Evolutionary conservation across 305 asterid genomes (phyloP), one percentile per base, ranked within the genome.

Genomic region (Plantago coronopus): DNA sequence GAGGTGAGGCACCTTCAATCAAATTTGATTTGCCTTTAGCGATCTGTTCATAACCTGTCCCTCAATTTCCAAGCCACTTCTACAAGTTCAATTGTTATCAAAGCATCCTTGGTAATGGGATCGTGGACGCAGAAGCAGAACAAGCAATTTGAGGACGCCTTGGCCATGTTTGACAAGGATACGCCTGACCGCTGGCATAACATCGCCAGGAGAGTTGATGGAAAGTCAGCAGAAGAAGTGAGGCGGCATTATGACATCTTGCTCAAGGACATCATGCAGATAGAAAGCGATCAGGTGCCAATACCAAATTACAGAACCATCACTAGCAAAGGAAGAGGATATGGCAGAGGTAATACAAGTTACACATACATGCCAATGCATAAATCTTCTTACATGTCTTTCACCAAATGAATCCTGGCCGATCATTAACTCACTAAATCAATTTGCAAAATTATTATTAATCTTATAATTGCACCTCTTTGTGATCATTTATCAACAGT

Each of bases 141-240:
- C 95, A 89, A 89, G 83, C 88, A 78, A 54, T 89, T 89, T 14
- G 95, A 89, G 73, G 95, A 86, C 59, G 95, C 97, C 3, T 48
- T 89, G 71, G 97, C 91, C 0, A 66, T 55, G 77, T 83, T 64
- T 60, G 94, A 86, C 74, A 81, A 74, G 78, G 97, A 89, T 45
- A 86, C 97, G 0, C 95, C 97, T 1, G 89, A 89, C 40, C 81
- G 94, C 1, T 89, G 97, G 97, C 79, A 81, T 13, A 89, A 89
- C 73, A 86, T 89, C 23, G 95, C 97, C 37, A 60, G 87, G 48
- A 80, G 81, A 9, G 91, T 89, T 23, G 79, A 76, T 1, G 97
- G 94, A 22, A 88, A 88, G 72, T 79, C 96, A 0, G 80, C 80
- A 0, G 96, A 82, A 57, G 96, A 88, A 68, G 96, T 89, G 0